These are phyloP conservation scores for Lippia alba DNA, from an alignment of 305 asterid species.

Conservation along the genomic window DNA sequence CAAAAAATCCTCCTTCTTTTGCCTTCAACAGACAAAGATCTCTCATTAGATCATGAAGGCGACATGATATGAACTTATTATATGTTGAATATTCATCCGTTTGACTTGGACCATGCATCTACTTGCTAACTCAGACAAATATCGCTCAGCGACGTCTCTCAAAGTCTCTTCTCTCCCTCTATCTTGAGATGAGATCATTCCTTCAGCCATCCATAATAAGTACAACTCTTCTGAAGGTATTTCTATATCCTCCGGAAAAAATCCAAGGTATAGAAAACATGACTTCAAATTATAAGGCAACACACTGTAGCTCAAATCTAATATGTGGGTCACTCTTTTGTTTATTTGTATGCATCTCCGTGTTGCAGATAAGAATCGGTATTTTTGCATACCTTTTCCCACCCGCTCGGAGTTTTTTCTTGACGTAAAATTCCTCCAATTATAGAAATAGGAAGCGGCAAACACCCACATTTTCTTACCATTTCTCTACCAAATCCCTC, in stretches of 20 bases:
- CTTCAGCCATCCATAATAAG: conserved; percentile 12
- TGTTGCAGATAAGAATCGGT: background rate
- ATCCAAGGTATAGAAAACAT: background rate
- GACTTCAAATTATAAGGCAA: background rate
- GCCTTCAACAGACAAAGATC: background rate
- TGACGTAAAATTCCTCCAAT: conserved; percentile 15
- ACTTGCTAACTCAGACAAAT: background rate
- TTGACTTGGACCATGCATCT: conserved; percentile 1
- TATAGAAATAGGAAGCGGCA: conserved; percentile 5
- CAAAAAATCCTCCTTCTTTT: background rate
- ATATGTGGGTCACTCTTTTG: background rate
- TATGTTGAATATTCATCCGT: background rate
- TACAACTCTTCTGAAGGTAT: background rate
- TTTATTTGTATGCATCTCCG: background rate
- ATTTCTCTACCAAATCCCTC: background rate
- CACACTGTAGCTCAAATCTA: background rate
- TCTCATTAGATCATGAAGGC: conserved; percentile 1
- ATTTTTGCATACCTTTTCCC: conserved; percentile 5
- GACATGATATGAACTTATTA: background rate
- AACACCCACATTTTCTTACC: background rate
- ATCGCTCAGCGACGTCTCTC: background rate
- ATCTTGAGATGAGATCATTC: background rate
- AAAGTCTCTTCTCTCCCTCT: background rate
- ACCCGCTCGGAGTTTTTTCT: background rate
- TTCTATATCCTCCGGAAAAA: background rate